Conservation (phyloP, 176 grass and related monocot genomes). For the Lolium perenne region DNA sequence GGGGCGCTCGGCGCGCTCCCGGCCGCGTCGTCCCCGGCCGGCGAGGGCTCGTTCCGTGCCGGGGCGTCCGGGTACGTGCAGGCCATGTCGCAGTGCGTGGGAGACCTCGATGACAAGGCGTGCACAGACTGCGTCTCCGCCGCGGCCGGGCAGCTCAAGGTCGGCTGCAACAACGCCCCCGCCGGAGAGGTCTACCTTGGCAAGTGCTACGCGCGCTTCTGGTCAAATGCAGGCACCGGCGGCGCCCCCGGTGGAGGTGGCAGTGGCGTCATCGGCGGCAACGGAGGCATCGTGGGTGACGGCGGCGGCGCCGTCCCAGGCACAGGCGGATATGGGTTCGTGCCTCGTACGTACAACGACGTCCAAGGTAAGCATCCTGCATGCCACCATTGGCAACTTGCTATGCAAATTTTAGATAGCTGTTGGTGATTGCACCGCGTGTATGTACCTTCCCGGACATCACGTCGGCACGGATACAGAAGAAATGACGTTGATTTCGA, state of each 20-base stretch:
- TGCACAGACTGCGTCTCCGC: constrained; percentile 80
- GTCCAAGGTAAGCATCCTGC: constrained; percentile 48
- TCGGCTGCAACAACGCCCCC: constrained; percentile 54
- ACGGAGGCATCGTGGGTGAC: not conserved
- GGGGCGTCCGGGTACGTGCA: constrained; percentile 77
- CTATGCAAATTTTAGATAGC: not conserved
- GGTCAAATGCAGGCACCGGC: constrained; percentile 59
- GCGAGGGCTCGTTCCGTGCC: constrained; percentile 50
- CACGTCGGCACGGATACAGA: not conserved
- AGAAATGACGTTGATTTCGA: constrained; percentile 30
- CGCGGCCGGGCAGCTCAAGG: constrained; percentile 68
- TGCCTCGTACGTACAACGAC: constrained; percentile 42
- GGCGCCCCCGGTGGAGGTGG: not conserved
- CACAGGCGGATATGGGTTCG: constrained; percentile 49
- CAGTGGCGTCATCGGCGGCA: not conserved
- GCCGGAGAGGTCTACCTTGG: constrained; percentile 87
- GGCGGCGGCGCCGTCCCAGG: not conserved
- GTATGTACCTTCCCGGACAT: constrained; percentile 16
- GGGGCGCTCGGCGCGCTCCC: constrained; percentile 63
- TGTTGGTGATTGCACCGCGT: constrained; percentile 23
- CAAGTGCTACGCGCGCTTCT: constrained; percentile 92
- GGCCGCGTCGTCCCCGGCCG: constrained; percentile 36
- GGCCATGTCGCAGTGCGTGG: constrained; percentile 91
- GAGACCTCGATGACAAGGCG: constrained; percentile 64
- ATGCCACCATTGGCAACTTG: not conserved